phyloP scores from a whole-genome alignment of 768 basidiomycete genomes.

The Podaxis sp. region DNA sequence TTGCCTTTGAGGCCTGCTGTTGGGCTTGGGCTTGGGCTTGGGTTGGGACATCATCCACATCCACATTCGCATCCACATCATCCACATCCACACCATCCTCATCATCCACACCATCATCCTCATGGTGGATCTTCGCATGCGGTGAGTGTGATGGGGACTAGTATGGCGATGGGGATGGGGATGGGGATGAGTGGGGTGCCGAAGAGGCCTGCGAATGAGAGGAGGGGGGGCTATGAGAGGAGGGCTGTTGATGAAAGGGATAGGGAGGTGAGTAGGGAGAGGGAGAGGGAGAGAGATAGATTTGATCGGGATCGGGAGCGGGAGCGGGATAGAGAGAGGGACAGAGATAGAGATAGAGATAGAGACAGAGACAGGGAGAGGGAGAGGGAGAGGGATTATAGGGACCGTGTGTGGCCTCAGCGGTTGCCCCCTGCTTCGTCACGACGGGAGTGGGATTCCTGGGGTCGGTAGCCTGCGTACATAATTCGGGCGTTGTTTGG shows the following conservation, averaged over 20 bases:
- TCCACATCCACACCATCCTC: too few species aligned
- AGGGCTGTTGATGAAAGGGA: too few species aligned
- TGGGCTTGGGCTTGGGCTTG: background rate
- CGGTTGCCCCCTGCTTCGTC: background rate
- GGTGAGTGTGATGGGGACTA: conserved; percentile 6
- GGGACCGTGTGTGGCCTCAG: background rate
- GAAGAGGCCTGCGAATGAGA: background rate
- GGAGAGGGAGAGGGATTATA: background rate
- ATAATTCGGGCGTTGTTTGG: background rate
- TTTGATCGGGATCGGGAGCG: background rate
- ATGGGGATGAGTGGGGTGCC: background rate
- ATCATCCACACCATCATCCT: background rate
- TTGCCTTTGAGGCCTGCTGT: background rate
- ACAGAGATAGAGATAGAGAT: background rate
- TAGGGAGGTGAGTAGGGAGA: background rate
- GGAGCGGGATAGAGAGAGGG: background rate
- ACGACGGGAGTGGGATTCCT: background rate
- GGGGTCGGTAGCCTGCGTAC: background rate
- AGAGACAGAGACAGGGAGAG: background rate
- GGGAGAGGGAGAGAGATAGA: background rate
- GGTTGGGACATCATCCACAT: background rate
- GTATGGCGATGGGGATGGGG: background rate
- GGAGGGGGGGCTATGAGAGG: background rate
- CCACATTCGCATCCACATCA: too few species aligned
- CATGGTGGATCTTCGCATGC: background rate